Evolutionary conservation across 768 basidiomycete genomes (phyloP).

Genomic region (Dictyophora rubrovolvata): DNA sequence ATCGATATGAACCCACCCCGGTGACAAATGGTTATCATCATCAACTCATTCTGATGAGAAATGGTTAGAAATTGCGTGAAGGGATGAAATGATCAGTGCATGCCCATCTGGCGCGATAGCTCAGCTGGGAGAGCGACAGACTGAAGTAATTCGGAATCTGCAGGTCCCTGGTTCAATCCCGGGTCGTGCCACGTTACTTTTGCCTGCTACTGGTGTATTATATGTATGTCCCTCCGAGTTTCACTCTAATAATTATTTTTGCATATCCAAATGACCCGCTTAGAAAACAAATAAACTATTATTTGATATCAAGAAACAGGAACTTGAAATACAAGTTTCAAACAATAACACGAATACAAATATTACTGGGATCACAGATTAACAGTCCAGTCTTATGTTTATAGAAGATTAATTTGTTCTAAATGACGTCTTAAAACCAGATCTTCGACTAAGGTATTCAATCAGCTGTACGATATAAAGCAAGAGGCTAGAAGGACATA

Average conservation of each 20-base stretch:
- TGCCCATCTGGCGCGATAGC: slow-evolving; percentile 46
- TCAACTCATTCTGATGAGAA: too few relatives aligned
- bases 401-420: slow-evolving; percentile 3
- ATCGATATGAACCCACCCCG: too few relatives aligned
- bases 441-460: slow-evolving; percentile 6
- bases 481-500: neutral
- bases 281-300: neutral
- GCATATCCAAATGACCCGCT: too few relatives aligned
- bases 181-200: slow-evolving; percentile 51
- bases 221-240: neutral
- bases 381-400: neutral
- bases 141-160: slow-evolving; percentile 51
- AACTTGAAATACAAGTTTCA: too few relatives aligned
- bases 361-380: too few relatives aligned
- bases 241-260: too few relatives aligned
- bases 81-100: too few relatives aligned
- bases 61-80: too few relatives aligned
- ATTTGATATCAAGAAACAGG: neutral
- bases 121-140: slow-evolving; percentile 72
- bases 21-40: too few relatives aligned
- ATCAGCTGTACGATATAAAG: neutral
- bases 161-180: slow-evolving; percentile 76
- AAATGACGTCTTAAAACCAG: slow-evolving; percentile 4
- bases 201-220: neutral
- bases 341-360: too few relatives aligned